Base-by-base conservation (phyloP, 208 protist genomes). In the Wallacemonas sp. region DNA sequence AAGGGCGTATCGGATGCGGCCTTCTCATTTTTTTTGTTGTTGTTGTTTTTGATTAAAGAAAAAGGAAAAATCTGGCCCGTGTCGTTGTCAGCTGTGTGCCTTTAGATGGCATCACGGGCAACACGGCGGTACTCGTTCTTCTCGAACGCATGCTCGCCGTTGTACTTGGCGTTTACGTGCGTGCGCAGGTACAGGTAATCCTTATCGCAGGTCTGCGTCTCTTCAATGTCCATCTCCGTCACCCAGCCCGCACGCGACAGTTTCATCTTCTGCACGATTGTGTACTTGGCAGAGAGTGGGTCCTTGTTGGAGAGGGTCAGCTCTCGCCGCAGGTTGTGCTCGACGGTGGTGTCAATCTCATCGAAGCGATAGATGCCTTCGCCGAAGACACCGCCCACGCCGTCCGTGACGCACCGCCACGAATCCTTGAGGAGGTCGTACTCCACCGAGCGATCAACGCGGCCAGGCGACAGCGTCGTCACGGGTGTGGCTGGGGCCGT, bases 341-440 rank as follows among this genome's bases (percentile, higher is more conserved):
- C 76, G n/a, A 89, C 66, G 10, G 72, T 81, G 13, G 78, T 85
- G 73, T 81, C 72, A 27, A 83, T 85, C 41, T 85, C 78, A 32
- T 89, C 82, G 37, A 89, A 78, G 41, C 75, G 76, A 55, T 79
- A 80, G 41, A 83, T 68, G 45, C 78, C 82, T 36, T 89, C 78
- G 36, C 76, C 78, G 60, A 89, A 89, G n/a, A 89, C 71, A 30
- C 82, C 78, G 39, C 82, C 82, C 3, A 85, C 76, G 41, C 68
- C 69, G 39, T 76, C 61, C 58, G 78, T 85, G 38, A 85, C 63
- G 41, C 78, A 80, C 9, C 68, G 85, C 79, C 82, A 89, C 59
- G 66, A 52, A 62, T 89, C 78, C 1, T 46, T 50, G 21, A 80
- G 60, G 32, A 85, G 69, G 66, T 85, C 73, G 53, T 89, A 89